Percentiles rank a stretch among this genome's conserved stretches.
Conservation (phyloP, 2,329 filamentous ascomycete species). For the Apiospora hydei region DNA sequence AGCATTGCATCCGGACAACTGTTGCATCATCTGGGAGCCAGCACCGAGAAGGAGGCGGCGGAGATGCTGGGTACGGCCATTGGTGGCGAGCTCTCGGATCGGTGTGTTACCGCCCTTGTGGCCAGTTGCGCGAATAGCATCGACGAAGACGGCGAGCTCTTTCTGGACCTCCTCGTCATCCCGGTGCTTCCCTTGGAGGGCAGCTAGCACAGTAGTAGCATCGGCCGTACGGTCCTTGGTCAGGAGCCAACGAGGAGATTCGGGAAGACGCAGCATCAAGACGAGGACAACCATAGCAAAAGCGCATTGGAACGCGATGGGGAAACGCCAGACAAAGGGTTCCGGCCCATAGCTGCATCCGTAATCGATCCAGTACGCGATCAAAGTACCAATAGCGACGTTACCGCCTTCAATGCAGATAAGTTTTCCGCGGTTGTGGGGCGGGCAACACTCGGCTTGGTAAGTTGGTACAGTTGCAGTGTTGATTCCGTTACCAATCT, state of each 20-base stretch:
- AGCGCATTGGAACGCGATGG: conserved; percentile 49
- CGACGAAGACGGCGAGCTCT: conserved; percentile 52
- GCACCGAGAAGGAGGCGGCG: conserved; percentile 67
- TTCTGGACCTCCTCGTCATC: conserved; percentile 51
- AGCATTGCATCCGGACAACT: conserved; percentile 65
- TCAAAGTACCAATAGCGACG: conserved; percentile 51
- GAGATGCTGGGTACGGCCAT: conserved; percentile 69
- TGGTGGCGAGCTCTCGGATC: conserved; percentile 59
- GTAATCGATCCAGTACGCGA: conserved; percentile 53
- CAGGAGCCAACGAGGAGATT: conserved; percentile 60
- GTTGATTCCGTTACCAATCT: conserved; percentile 54
- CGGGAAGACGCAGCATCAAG: conserved; percentile 54
- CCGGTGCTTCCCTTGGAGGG: conserved; percentile 60
- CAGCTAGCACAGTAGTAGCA: conserved; percentile 58
- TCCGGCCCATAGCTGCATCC: conserved; percentile 45
- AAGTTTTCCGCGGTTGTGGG: conserved; percentile 65
- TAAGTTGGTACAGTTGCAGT: conserved; percentile 49
- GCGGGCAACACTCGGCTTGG: conserved; percentile 46
- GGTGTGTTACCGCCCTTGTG: conserved; percentile 40
- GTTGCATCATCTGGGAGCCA: conserved; percentile 67
- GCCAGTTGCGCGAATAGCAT: conserved; percentile 42
- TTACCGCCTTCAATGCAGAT: conserved; percentile 63
- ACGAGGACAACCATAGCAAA: conserved; percentile 53
- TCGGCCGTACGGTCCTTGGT: conserved; percentile 56
- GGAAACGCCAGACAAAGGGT: conserved; percentile 48